phyloP scores from a whole-genome alignment of 2,329 filamentous ascomycete species.

The Didymella pinodella region DNA sequence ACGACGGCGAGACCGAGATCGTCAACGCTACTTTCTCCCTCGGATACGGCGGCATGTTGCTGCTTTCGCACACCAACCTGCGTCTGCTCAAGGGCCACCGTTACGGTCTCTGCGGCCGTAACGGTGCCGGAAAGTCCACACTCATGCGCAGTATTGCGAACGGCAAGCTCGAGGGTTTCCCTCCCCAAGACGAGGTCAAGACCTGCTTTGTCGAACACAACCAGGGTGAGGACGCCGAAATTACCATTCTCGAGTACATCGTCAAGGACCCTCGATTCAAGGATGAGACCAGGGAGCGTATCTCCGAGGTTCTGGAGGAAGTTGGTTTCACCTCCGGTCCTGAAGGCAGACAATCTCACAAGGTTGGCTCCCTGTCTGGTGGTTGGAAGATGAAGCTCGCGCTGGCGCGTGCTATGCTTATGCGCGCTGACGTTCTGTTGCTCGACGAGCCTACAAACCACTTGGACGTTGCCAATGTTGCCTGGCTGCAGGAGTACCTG shows the following conservation, averaged over 20 bases:
- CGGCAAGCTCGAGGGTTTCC: slow-evolving; percentile 97
- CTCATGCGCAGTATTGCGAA: slow-evolving; percentile 96
- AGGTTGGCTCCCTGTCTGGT: slow-evolving; percentile 92
- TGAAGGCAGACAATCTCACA: slow-evolving; percentile 85
- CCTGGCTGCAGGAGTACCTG: slow-evolving; percentile 94
- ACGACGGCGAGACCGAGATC: slow-evolving; percentile 92
- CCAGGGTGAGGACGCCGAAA: slow-evolving; percentile 95
- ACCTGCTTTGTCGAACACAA: slow-evolving; percentile 99
- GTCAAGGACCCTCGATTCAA: slow-evolving; percentile 87
- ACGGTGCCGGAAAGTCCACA: slow-evolving; percentile 98
- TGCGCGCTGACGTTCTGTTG: slow-evolving; percentile 93
- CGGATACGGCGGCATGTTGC: slow-evolving; percentile 95
- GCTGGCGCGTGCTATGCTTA: slow-evolving; percentile 93
- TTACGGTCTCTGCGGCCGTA: slow-evolving; percentile 95
- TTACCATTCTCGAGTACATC: slow-evolving; percentile 94
- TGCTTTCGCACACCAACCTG: slow-evolving; percentile 94
- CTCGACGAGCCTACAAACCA: slow-evolving; percentile 99
- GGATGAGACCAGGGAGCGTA: slow-evolving; percentile 78
- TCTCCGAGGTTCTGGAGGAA: slow-evolving; percentile 82
- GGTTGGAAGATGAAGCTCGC: slow-evolving; percentile 99
- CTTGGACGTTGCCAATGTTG: slow-evolving; percentile 93
- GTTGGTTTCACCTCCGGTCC: slow-evolving; percentile 94
- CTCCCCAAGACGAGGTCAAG: slow-evolving; percentile 86
- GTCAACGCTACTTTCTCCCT: slow-evolving; percentile 98
- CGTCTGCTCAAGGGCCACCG: slow-evolving; percentile 94